These are phyloP conservation scores for Coffea eugenioides DNA, from an alignment of 257 asterid genomes.

Conservation along the genomic window DNA sequence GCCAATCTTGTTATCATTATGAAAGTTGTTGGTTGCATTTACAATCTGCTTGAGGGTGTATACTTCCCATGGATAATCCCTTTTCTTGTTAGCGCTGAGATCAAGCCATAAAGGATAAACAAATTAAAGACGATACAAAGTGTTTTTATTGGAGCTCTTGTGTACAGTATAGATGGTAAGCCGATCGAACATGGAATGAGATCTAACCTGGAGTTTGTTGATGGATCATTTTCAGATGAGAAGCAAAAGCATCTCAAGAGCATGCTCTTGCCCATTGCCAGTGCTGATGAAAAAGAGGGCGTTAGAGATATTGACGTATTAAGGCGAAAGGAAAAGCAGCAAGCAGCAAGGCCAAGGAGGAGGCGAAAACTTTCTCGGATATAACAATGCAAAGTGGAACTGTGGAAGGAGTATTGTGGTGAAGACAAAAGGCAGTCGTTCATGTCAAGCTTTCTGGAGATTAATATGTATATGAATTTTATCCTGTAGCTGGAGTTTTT, in stretches of 20 bases:
- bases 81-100: conserved; percentile 29
- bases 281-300: neutral
- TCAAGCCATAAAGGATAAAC: neutral
- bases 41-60: conserved; percentile 65
- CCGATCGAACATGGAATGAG: neutral
- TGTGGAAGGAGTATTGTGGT: neutral
- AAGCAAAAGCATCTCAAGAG: conserved; percentile 26
- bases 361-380: conserved; percentile 5
- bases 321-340: neutral
- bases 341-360: neutral
- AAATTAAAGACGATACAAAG: neutral
- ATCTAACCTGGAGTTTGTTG: conserved; percentile 18
- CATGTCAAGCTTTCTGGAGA: conserved; percentile 5
- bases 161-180: neutral
- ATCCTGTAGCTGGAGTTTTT: no score
- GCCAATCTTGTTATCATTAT: conserved; percentile 67
- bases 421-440: neutral
- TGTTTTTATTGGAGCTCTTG: neutral
- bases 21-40: conserved; percentile 71
- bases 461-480: neutral
- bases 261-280: conserved; percentile 7
- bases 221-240: conserved; percentile 18
- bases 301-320: neutral
- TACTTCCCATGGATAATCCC: conserved; percentile 63
- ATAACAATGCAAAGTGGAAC: neutral